These are phyloP conservation scores for Climacium dendroides DNA, from an alignment of 225 moss, liverwort and hornwort genomes.

Conservation along the genomic window DNA sequence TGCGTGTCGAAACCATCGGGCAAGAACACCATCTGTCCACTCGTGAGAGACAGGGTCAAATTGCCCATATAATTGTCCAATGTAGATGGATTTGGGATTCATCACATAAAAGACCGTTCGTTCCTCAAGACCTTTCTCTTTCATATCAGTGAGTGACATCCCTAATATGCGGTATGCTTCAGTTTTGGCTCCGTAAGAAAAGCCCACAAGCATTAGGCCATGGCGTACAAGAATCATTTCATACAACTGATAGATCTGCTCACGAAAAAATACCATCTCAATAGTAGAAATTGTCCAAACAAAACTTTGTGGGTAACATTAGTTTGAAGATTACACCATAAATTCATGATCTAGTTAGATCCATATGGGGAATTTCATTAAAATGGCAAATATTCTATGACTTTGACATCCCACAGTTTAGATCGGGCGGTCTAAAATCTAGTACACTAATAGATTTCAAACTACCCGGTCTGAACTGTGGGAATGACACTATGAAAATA, in stretches of 20 bases:
- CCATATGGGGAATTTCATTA: no score
- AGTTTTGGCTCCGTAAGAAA: constrained; percentile 75
- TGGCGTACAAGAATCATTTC: constrained; percentile 86
- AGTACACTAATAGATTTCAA: no score
- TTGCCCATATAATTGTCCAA: constrained; percentile 75
- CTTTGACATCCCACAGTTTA: no score
- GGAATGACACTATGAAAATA: no score
- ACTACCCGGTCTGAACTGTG: no score
- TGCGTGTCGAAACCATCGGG: constrained; percentile 53
- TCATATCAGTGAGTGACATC: constrained; percentile 65
- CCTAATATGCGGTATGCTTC: constrained; percentile 60
- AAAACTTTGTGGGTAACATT: neutral
- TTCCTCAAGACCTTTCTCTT: constrained; percentile 50
- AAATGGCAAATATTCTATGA: no score
- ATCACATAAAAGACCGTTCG: constrained; percentile 60
- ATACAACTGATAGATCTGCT: constrained; percentile 67
- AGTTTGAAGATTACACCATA: neutral
- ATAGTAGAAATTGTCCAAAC: neutral
- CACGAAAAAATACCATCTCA: neutral
- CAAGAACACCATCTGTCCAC: constrained; percentile 63
- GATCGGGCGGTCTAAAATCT: no score
- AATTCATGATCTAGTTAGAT: neutral
- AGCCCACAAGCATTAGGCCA: constrained; percentile 79
- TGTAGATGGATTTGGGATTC: constrained; percentile 86
- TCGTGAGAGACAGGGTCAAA: constrained; percentile 74